Percentiles rank a stretch among this genome's conserved stretches.
Evolutionary conservation across 306 rosid genomes (phyloP).

Genomic region (Dicorynia guianensis): DNA sequence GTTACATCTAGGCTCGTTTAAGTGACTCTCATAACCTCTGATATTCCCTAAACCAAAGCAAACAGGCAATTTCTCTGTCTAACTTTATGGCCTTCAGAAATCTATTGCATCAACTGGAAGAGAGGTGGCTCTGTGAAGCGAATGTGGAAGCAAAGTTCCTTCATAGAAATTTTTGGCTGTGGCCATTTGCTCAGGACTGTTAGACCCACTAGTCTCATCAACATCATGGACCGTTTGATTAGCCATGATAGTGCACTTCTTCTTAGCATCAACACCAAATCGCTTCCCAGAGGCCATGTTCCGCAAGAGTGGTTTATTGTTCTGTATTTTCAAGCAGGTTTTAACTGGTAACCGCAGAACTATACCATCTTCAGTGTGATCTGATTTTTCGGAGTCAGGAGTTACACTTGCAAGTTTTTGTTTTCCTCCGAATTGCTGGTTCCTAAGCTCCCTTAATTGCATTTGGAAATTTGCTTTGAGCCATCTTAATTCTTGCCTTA

Average conservation of each 20-base stretch:
- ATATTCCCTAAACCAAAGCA: conserved; percentile 34
- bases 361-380: conserved; percentile 45
- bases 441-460: conserved; percentile 87
- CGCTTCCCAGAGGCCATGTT: conserved; percentile 44
- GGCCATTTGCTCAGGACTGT: conserved; percentile 55
- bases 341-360: conserved; percentile 37
- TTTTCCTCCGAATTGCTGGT: conserved; percentile 66
- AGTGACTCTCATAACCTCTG: conserved; percentile 34
- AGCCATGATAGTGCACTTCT: conserved; percentile 38
- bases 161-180: conserved; percentile 70
- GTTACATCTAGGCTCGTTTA: conserved; percentile 33
- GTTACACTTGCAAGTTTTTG: conserved; percentile 45
- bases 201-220: conserved; percentile 39
- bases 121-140: conserved; percentile 90
- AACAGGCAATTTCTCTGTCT: conserved; percentile 11
- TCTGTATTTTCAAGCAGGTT: conserved; percentile 41
- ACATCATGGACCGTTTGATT: conserved; percentile 43
- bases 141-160: conserved; percentile 67
- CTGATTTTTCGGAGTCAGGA: conserved; percentile 47
- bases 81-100: conserved; percentile 45
- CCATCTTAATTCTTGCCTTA: conserved; percentile 97
- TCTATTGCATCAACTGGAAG: conserved; percentile 95
- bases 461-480: conserved; percentile 95
- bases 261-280: conserved; percentile 44
- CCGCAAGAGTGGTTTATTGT: conserved; percentile 40